Conservation (phyloP, 2,329 filamentous ascomycete species). For the Aureobasidium musti region DNA sequence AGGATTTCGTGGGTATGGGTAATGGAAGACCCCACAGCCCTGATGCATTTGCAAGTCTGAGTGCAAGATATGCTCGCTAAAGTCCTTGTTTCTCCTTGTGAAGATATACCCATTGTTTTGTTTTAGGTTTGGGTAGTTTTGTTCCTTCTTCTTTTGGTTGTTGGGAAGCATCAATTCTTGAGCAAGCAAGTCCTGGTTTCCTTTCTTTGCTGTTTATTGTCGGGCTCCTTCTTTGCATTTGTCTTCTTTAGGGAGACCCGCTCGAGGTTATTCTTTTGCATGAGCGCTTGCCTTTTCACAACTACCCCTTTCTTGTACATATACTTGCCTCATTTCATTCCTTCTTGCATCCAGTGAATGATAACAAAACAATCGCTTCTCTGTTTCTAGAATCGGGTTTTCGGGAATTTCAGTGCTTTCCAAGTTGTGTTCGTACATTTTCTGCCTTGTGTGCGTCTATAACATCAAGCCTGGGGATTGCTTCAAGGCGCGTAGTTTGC, state of each 20-base stretch:
- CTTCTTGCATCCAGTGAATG: background rate
- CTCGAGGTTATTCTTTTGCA: background rate
- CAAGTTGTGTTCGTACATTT: no score
- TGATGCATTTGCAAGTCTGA: conserved; percentile 76
- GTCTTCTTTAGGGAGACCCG: background rate
- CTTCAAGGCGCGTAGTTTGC: no score
- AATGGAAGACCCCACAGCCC: conserved; percentile 69
- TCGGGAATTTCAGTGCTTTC: no score
- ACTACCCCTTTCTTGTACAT: background rate
- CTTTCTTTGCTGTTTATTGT: background rate
- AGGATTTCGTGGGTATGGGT: conserved; percentile 63
- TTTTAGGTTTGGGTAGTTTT: background rate
- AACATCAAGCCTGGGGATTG: no score
- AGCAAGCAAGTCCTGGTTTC: no score
- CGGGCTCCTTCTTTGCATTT: background rate
- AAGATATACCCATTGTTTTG: conserved; percentile 7
- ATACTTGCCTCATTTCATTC: background rate
- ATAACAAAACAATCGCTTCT: background rate
- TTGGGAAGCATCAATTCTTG: no score
- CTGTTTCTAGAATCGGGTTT: no score
- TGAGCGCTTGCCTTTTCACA: background rate
- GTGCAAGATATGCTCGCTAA: conserved; percentile 52
- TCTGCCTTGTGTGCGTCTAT: no score
- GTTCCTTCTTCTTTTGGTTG: background rate
- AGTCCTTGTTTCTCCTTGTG: background rate